These are phyloP conservation scores for Carnegiea gigantea DNA, from an alignment of 179 eudicot genomes.

Conservation along the genomic window DNA sequence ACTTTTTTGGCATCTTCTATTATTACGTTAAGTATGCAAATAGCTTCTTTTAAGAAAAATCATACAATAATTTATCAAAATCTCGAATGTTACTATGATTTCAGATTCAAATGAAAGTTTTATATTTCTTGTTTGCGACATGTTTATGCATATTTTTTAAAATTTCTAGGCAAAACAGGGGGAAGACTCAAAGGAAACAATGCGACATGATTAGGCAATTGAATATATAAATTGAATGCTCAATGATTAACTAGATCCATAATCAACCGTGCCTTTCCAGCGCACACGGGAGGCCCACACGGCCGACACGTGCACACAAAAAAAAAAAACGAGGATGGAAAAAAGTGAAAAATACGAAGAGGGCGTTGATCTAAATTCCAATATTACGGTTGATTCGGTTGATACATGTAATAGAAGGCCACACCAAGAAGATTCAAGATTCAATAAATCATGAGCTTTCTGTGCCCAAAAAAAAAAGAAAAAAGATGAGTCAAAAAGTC, in stretches of 20 bases:
- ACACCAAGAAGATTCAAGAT: not conserved
- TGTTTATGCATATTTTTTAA: no score
- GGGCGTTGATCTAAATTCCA: not conserved
- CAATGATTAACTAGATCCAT: not conserved
- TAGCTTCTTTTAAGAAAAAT: no score
- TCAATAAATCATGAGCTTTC: no score
- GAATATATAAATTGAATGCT: not conserved
- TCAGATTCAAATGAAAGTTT: no score
- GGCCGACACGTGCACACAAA: not conserved
- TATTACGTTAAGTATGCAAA: no score
- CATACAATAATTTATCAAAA: no score
- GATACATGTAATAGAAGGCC: not conserved
- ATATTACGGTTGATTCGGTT: not conserved
- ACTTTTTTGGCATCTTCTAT: no score
- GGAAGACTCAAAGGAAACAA: not conserved
- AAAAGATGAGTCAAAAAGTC: not conserved
- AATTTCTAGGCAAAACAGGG: no score
- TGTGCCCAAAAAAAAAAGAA: no score
- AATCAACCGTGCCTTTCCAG: not conserved
- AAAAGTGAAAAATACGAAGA: not conserved
- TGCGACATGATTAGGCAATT: no score
- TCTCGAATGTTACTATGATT: no score
- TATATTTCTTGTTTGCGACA: no score
- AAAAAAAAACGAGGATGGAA: not conserved
- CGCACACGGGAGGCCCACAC: not conserved